A percentile compares a stretch with the other conserved stretches of the same genome.
These are phyloP conservation scores for Nymphaea colorata DNA, from an alignment of 164 flowering plant species.

Conservation along the genomic window DNA sequence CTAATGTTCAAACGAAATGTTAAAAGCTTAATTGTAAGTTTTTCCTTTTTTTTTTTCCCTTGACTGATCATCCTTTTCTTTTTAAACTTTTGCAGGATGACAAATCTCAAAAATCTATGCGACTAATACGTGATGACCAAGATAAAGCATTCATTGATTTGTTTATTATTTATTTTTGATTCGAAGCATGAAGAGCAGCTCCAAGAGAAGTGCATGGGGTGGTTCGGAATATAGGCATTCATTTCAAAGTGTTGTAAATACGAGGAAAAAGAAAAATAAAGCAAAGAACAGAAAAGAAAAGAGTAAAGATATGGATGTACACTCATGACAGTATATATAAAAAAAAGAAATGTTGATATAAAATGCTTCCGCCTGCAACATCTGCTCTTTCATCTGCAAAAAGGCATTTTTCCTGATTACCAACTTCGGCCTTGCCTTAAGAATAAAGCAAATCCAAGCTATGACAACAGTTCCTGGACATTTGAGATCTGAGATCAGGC, in stretches of 20 bases:
- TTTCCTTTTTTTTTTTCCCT: neutral
- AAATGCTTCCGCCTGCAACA: neutral
- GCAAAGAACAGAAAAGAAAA: neutral
- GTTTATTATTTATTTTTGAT: too few relatives aligned
- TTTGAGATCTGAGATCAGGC: too few relatives aligned
- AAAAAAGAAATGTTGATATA: neutral
- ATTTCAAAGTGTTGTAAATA: neutral
- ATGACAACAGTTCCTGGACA: too few relatives aligned
- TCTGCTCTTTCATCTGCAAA: neutral
- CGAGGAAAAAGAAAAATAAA: neutral
- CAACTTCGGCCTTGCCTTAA: too few relatives aligned
- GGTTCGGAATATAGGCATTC: neutral
- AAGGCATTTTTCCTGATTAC: too few relatives aligned
- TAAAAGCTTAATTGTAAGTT: too few relatives aligned
- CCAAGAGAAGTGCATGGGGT: neutral
- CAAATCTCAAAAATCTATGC: neutral
- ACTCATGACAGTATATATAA: neutral
- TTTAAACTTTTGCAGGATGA: neutral
- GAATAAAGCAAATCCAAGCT: too few relatives aligned
- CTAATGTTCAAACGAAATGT: too few relatives aligned
- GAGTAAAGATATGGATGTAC: neutral
- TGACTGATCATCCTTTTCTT: neutral
- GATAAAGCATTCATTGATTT: neutral
- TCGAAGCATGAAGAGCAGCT: neutral
- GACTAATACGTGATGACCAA: neutral